Percentiles rank a stretch among this genome's conserved stretches.
These are phyloP conservation scores for Lagenidium sp. DNA, from an alignment of 352 stramenopile genomes.

Conservation along the genomic window DNA sequence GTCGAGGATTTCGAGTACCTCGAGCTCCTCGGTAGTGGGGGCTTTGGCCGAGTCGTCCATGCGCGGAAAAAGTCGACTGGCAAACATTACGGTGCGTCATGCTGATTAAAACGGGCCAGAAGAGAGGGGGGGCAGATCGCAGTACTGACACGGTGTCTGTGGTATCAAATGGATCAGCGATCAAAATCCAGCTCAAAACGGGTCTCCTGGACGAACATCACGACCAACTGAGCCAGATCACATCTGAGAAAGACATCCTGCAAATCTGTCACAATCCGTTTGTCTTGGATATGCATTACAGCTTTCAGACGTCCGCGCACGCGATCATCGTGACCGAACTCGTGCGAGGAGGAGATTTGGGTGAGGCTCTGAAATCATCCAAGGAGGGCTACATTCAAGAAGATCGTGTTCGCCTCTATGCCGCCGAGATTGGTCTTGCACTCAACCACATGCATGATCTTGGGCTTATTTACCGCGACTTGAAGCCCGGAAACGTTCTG, in stretches of 20 bases:
- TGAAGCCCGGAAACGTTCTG: conserved; percentile 88
- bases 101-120: no score
- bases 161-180: no score
- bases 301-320: conserved; percentile 79
- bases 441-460: conserved; percentile 87
- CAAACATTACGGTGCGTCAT: conserved; percentile 76
- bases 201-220: conserved; percentile 82
- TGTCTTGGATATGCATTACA: conserved; percentile 88
- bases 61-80: conserved; percentile 84
- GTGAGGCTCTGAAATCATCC: conserved; percentile 62
- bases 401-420: conserved; percentile 71
- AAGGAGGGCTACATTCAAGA: conserved; percentile 67
- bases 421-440: conserved; percentile 77
- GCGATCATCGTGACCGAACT: conserved; percentile 87
- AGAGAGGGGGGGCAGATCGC: no score
- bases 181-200: conserved; percentile 91
- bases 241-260: conserved; percentile 85
- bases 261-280: conserved; percentile 86
- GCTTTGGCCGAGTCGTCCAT: conserved; percentile 87
- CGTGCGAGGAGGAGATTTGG: conserved; percentile 68
- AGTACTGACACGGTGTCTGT: no score
- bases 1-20: conserved; percentile 81
- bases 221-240: conserved; percentile 78
- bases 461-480: conserved; percentile 79
- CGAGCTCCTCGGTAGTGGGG: conserved; percentile 83